Conservation (phyloP, 169 alveolate genomes). For the Eimeria sp. region DNA sequence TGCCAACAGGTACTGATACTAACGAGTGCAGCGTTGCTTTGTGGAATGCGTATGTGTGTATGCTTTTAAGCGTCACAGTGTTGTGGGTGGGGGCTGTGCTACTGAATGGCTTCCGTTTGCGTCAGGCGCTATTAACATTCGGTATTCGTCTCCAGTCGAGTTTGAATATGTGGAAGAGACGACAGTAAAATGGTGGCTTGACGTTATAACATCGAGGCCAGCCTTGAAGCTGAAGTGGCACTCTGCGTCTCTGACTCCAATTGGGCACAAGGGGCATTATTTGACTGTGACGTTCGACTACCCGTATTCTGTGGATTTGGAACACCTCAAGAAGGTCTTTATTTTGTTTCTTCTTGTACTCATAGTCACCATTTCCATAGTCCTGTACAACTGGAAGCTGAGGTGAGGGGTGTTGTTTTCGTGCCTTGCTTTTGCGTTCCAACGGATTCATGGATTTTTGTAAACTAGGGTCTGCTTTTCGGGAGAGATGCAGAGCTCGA, state of each 20-base stretch:
- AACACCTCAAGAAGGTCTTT: slow-evolving; percentile 11
- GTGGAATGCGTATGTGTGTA: too few relatives aligned
- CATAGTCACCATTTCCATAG: background rate
- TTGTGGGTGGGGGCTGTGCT: background rate
- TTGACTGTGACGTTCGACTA: slow-evolving; percentile 54
- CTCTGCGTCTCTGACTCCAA: slow-evolving; percentile 30
- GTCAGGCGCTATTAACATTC: slow-evolving; percentile 61
- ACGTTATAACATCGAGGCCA: slow-evolving; percentile 50
- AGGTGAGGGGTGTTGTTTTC: slow-evolving; percentile 19
- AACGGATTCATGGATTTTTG: background rate
- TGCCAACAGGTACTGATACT: slow-evolving; percentile 73
- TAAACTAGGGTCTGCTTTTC: background rate
- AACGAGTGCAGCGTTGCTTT: background rate
- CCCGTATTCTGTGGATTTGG: slow-evolving; percentile 28
- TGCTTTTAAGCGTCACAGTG: background rate
- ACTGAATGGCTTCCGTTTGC: background rate
- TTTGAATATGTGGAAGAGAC: slow-evolving; percentile 45
- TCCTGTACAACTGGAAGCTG: slow-evolving; percentile 4
- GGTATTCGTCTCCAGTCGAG: slow-evolving; percentile 16
- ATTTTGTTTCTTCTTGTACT: background rate
- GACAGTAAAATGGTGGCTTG: slow-evolving; percentile 65
- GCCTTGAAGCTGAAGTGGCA: slow-evolving; percentile 64
- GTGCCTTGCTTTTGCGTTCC: background rate
- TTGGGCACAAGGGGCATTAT: background rate
- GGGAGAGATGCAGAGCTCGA: background rate